These are phyloP conservation scores for Phytophthora constricta DNA, from an alignment of 352 stramenopile species.

Conservation along the genomic window DNA sequence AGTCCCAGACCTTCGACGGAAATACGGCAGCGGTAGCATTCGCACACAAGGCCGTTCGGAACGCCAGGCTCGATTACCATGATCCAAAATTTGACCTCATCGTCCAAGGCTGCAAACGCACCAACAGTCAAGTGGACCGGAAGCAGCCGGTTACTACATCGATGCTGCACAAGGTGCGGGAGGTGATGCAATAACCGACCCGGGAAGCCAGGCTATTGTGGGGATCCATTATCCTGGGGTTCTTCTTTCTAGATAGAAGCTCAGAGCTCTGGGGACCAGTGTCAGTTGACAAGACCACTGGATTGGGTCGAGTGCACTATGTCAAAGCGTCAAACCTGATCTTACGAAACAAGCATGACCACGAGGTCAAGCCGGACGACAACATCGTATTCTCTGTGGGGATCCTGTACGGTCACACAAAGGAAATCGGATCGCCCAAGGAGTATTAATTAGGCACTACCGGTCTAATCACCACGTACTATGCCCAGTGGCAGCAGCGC, in stretches of 20 bases:
- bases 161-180: no score
- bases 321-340: slow-evolving; percentile 19
- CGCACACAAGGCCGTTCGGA: no score
- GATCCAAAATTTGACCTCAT: no score
- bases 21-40: slow-evolving; percentile 34
- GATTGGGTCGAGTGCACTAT: no score
- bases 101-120: no score
- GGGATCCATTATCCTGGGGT: not conserved
- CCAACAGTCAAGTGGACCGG: no score
- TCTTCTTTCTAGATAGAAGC: slow-evolving; percentile 36
- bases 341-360: not conserved
- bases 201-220: no score
- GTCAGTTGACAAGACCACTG: no score
- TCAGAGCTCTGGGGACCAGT: slow-evolving; percentile 34
- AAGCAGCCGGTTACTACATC: no score
- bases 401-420: slow-evolving; percentile 10
- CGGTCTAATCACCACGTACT: not conserved
- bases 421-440: slow-evolving; percentile 1
- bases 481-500: slow-evolving; percentile 25
- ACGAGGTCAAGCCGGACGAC: not conserved
- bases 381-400: not conserved
- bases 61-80: no score
- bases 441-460: slow-evolving; percentile 19
- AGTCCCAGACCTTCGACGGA: slow-evolving; percentile 23
- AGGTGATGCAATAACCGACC: no score